A percentile compares a stretch with the other conserved stretches of the same genome.
These are phyloP conservation scores for Penicillium janthinellum DNA, from an alignment of 2,329 filamentous ascomycete genomes.

Conservation along the genomic window DNA sequence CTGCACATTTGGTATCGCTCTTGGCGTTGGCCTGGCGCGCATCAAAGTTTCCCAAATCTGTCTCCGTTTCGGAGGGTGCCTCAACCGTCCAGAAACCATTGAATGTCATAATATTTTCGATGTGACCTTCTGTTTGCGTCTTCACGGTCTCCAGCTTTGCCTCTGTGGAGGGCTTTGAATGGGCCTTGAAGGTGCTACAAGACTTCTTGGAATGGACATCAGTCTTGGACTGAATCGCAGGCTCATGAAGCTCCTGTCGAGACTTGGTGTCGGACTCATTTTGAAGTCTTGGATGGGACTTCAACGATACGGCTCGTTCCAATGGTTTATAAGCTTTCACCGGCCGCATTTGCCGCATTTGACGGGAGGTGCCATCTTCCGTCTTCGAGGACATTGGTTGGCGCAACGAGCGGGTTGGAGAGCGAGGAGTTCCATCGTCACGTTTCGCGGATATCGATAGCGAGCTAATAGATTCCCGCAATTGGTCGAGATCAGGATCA, in stretches of 20 bases:
- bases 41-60: conserved; percentile 6
- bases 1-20: neutral
- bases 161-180: neutral
- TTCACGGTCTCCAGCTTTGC: neutral
- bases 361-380: neutral
- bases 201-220: neutral
- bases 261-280: neutral
- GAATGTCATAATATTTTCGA: conserved; percentile 24
- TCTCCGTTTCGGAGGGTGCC: conserved; percentile 12
- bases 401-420: neutral
- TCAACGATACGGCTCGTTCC: neutral
- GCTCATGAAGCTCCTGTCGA: neutral
- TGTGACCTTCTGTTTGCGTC: conserved; percentile 9
- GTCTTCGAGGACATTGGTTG: neutral
- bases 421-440: neutral
- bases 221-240: neutral
- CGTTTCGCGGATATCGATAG: conserved; percentile 18
- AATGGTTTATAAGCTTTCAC: neutral
- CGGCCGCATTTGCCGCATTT: neutral
- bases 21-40: conserved; percentile 7
- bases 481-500: conserved; percentile 17
- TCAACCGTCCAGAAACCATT: conserved; percentile 32
- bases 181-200: neutral
- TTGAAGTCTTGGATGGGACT: neutral
- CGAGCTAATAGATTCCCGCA: conserved; percentile 25